Base-by-base conservation (phyloP, 805 yeast genomes). In the Limtongia smithiae region DNA sequence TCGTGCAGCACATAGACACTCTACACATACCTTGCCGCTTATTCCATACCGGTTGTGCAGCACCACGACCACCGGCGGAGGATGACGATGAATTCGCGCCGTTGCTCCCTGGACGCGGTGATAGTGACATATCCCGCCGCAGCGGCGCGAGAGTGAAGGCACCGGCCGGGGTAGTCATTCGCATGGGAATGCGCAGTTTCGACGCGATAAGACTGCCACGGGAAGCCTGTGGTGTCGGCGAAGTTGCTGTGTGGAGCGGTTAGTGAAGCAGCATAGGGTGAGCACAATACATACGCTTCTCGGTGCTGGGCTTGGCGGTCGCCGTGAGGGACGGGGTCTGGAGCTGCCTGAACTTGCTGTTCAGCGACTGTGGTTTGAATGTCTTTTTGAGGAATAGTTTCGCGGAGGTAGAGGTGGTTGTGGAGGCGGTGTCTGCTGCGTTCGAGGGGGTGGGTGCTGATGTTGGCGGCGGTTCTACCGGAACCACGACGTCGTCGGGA, bases 361-460 rank as follows among this genome's bases (percentile, higher is more conserved):
- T 69, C 21, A 69, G 62, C 24, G 65, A 62, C 54, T 68, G 70
- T 11, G 71, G 62, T 54, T 67, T 68, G 62, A 67, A 69, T 35
- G 63, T 52, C 53, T 62, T 67, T 41, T 62, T 64, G 4, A 35
- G 21, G 15, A 45, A 22, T 4, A 30, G 3, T 24, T 38, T 32
- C 12, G 45, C 12, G 8, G 25, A 24, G 3, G 32, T n/a, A 2
- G 41, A 3, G 3, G 17, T 17, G 14, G n/a, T 46, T 9, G 25
- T 12, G 12, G 43, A 20, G 3, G 39, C 31, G 20, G 47, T 30
- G 51, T 22, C 28, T 25, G 28, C 9, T 25, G 28, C 28, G 28
- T 25, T 7, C 28, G 6, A n/a, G 28, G 28, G 6, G 9, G 9
- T 25, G 28, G 28, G 9, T 7, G 6, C 28, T 9, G 28, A 25